Conservation (phyloP, 2,329 filamentous ascomycete species). For the Fusarium setosum region DNA sequence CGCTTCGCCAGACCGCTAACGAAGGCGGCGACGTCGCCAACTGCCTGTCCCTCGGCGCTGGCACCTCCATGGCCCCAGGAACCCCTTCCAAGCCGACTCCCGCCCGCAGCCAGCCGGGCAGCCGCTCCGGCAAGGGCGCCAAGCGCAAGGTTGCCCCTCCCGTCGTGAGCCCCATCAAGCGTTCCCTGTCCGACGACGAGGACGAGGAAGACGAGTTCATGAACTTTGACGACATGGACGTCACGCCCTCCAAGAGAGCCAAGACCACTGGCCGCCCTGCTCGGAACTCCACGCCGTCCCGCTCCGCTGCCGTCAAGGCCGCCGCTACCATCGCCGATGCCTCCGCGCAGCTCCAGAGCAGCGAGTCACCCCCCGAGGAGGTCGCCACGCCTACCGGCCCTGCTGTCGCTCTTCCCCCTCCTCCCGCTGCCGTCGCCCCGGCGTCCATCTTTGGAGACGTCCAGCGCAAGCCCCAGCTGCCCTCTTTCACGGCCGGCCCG, state of each 20-base stretch:
- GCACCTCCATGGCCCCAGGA: constrained; percentile 38
- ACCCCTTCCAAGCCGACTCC: constrained; percentile 46
- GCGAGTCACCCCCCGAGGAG: constrained; percentile 42
- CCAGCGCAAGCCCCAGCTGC: constrained; percentile 23
- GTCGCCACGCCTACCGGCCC: constrained; percentile 13
- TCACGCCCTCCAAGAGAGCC: constrained; percentile 52
- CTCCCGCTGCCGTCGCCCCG: constrained; percentile 5
- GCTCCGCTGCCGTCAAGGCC: constrained; percentile 47
- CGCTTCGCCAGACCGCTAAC: constrained; percentile 57
- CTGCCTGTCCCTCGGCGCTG: constrained; percentile 47
- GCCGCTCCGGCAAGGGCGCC: constrained; percentile 41
- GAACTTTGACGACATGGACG: constrained; percentile 47
- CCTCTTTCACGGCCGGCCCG: not conserved
- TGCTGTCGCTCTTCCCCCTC: not conserved
- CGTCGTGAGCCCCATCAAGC: constrained; percentile 40
- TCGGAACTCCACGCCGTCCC: constrained; percentile 43
- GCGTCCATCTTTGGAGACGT: constrained; percentile 39
- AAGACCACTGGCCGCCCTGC: constrained; percentile 38
- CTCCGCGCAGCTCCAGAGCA: constrained; percentile 42
- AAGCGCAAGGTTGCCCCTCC: constrained; percentile 39
- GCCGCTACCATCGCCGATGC: constrained; percentile 49
- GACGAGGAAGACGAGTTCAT: constrained; percentile 44
- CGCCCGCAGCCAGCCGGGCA: constrained; percentile 33
- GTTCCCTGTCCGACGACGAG: constrained; percentile 40
- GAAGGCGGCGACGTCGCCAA: constrained; percentile 58